These are phyloP conservation scores for Pseudofabraea citricarpa DNA, from an alignment of 2,329 filamentous ascomycete genomes.

Conservation along the genomic window DNA sequence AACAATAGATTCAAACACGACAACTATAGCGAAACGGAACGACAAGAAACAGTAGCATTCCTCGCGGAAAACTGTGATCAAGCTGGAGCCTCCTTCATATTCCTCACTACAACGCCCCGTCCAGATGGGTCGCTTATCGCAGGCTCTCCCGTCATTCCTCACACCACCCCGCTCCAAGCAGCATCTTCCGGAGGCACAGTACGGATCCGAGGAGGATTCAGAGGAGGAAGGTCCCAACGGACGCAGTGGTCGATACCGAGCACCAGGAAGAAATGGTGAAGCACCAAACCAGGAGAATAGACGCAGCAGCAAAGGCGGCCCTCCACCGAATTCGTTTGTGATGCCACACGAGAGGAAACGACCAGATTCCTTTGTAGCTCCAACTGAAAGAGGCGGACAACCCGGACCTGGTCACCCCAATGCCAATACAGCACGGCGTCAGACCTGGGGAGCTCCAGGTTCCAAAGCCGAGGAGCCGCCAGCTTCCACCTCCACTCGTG, in stretches of 20 bases:
- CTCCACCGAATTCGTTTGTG: not conserved
- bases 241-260: not conserved
- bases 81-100: too few relatives aligned
- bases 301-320: not conserved
- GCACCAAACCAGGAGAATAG: not conserved
- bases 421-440: not conserved
- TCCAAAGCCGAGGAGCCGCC: not conserved
- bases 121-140: not conserved
- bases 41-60: too few relatives aligned
- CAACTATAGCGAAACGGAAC: too few relatives aligned
- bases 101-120: not conserved
- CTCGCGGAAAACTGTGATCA: too few relatives aligned
- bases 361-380: not conserved
- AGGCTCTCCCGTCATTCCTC: constrained; percentile 1
- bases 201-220: not conserved
- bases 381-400: not conserved
- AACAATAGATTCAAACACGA: too few relatives aligned
- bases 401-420: not conserved
- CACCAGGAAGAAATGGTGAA: not conserved
- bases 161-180: not conserved
- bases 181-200: not conserved
- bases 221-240: not conserved
- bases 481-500: not conserved
- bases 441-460: constrained; percentile 1
- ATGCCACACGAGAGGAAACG: constrained; percentile 1